Base-by-base conservation (phyloP, 805 yeast genomes). In the Yarrowia sp. region DNA sequence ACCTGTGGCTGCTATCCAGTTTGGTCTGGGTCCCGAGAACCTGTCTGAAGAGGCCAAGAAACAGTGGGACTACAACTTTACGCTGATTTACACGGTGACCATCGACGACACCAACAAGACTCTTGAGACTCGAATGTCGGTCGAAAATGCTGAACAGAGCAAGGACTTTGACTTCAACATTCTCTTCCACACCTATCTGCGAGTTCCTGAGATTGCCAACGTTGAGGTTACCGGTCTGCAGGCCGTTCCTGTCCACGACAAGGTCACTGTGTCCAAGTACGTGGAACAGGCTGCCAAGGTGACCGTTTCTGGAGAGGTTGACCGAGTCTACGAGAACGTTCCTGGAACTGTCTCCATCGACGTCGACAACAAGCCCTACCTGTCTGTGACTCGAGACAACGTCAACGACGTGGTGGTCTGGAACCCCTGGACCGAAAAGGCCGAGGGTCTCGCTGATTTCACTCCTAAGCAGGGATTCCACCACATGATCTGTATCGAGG, bases 391-490 rank as follows among this genome's bases (percentile, higher is more conserved):
- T 63, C 82, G 96, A 72, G 77, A 77, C 16, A 87, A 87, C 70
- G 78, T 90, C 44, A 82, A 80, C 35, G 89, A 85, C 68, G 78
- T 82, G 36, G 98, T 95, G 56, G 98, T 95, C 64, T 95, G 99
- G 99, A 95, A 95, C 76, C 99, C 99, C 38, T 95, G 98, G 99
- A 80, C 83, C 69, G 82, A 88, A 65, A 90, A 95, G 75, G 84
- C 95, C n/a, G 80, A 78, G 24, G 86, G 88, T 1, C 90, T 95
- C 93, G 86, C 80, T 44, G 99, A 95, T 77, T 95, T 93, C 72
- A 83, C 81, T 70, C 99, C 98, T 59, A 90, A 89, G 74, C 75
- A 77, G 63, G 98, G 97, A 6, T 95, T 81, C 79, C 81, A 85
- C 69, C 80, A 87, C 51, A 93, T 95, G 98, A 84, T 95, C 66